phyloP scores from a whole-genome alignment of 2,329 filamentous ascomycete genomes.

The Aureobasidium sp. region DNA sequence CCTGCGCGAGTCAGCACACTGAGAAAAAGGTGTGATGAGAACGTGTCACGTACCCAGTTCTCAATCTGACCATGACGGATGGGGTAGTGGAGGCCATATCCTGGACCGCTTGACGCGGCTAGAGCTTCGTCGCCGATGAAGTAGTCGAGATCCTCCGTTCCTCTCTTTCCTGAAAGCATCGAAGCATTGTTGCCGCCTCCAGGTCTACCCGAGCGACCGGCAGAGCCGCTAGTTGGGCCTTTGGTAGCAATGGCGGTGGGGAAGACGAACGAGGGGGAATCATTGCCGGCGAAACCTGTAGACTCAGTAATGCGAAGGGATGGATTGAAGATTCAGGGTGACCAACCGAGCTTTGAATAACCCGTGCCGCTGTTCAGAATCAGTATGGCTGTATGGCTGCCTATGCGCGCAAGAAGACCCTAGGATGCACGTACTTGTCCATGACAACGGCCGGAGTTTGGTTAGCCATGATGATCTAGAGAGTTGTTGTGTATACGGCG shows the following conservation, averaged over 20 bases:
- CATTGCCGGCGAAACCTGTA: conserved; percentile 94
- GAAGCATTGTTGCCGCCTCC: conserved; percentile 91
- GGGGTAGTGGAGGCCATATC: conserved; percentile 94
- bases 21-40: no score
- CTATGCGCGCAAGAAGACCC: conserved; percentile 1
- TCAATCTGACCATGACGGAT: conserved; percentile 98
- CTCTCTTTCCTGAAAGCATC: conserved; percentile 86
- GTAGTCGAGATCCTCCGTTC: conserved; percentile 95
- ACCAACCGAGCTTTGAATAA: conserved; percentile 94
- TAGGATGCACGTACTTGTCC: conserved; percentile 84
- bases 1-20: conserved; percentile 45
- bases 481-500: neutral
- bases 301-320: neutral
- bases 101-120: conserved; percentile 73
- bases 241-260: conserved; percentile 98
- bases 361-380: conserved; percentile 77
- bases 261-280: conserved; percentile 98
- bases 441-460: conserved; percentile 99
- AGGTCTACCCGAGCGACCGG: conserved; percentile 79
- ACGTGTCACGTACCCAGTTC: conserved; percentile 68
- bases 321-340: neutral
- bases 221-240: conserved; percentile 61
- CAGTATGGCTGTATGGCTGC: conserved; percentile 22
- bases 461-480: conserved; percentile 67
- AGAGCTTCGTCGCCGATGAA: conserved; percentile 98